A percentile compares a stretch with the other conserved stretches of the same genome.
Conservation (phyloP, 306 rosid species). For the Quercus engelmannii region DNA sequence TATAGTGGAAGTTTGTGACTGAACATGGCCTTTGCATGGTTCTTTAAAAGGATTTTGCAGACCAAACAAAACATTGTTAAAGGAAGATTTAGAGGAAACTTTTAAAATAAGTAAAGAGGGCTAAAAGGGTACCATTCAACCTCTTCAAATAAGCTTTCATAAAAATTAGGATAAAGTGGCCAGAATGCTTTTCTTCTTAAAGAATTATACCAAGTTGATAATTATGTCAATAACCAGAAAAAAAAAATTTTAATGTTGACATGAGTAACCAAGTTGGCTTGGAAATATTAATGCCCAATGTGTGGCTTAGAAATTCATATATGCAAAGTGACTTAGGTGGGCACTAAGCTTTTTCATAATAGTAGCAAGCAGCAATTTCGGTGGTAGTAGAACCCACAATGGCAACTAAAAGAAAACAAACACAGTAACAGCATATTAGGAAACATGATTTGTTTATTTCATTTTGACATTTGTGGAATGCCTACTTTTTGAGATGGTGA, state of each 20-base stretch:
- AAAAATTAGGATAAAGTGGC: slow-evolving; percentile 15
- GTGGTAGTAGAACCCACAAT: slow-evolving; percentile 8
- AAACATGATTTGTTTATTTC: slow-evolving; percentile 3
- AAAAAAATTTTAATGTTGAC: neutral
- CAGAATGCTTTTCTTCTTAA: slow-evolving; percentile 18
- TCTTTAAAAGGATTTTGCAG: neutral
- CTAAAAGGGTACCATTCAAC: slow-evolving; percentile 11
- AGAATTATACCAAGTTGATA: neutral
- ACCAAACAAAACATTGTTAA: neutral
- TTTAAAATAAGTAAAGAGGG: neutral
- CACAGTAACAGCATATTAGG: slow-evolving; percentile 18
- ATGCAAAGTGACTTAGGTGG: slow-evolving; percentile 31
- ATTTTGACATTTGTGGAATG: slow-evolving; percentile 18
- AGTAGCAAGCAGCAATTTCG: slow-evolving; percentile 15
- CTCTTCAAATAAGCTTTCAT: slow-evolving; percentile 11
- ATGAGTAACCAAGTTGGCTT: slow-evolving; percentile 20
- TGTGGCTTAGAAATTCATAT: slow-evolving; percentile 22
- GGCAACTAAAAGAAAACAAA: slow-evolving; percentile 12
- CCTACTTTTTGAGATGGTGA: slow-evolving; percentile 23
- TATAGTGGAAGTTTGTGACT: neutral
- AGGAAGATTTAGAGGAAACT: neutral
- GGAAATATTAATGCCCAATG: slow-evolving; percentile 15
- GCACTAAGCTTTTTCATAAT: slow-evolving; percentile 17
- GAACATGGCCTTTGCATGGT: neutral
- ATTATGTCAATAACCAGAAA: slow-evolving; percentile 16